phyloP scores from a whole-genome alignment of 176 grass and related monocot species.

The Pontederia crassipes region DNA sequence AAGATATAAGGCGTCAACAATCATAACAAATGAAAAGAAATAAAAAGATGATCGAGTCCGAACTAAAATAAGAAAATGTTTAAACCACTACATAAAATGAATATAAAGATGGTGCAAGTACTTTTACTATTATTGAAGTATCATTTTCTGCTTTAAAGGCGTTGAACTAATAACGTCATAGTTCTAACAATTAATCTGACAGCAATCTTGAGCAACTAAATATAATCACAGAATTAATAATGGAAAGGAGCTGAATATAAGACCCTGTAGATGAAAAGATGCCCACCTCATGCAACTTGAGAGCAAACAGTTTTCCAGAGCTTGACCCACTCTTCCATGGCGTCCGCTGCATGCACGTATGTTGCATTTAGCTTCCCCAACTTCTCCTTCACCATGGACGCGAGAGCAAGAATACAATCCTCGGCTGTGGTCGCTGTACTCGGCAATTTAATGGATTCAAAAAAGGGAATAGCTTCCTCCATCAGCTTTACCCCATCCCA shows the following conservation, averaged over 20 bases:
- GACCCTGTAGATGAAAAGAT: background rate
- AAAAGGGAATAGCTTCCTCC: slow-evolving; percentile 72
- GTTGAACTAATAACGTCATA: no score
- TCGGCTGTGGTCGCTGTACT: slow-evolving; percentile 33
- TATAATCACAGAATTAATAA: background rate
- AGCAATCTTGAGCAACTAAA: no score
- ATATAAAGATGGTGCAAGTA: no score
- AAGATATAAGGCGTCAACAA: no score
- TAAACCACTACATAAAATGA: no score
- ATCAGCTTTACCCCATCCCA: slow-evolving; percentile 77
- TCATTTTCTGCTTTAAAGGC: no score
- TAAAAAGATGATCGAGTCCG: no score
- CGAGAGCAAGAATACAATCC: slow-evolving; percentile 68
- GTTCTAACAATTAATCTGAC: no score
- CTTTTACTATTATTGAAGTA: no score
- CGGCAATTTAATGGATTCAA: slow-evolving; percentile 42
- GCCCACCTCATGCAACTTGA: slow-evolving; percentile 22
- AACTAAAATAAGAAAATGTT: no score
- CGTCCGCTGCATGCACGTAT: slow-evolving; percentile 49
- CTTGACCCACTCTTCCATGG: slow-evolving; percentile 75
- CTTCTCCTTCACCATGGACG: slow-evolving; percentile 46
- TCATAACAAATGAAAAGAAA: no score
- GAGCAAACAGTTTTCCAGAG: slow-evolving; percentile 65
- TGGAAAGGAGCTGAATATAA: background rate
- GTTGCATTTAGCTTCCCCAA: slow-evolving; percentile 43